Evolutionary conservation across 345 rosid species (phyloP), one percentile per base, ranked within the genome.

Genomic region (Lenwebbia sp.): DNA sequence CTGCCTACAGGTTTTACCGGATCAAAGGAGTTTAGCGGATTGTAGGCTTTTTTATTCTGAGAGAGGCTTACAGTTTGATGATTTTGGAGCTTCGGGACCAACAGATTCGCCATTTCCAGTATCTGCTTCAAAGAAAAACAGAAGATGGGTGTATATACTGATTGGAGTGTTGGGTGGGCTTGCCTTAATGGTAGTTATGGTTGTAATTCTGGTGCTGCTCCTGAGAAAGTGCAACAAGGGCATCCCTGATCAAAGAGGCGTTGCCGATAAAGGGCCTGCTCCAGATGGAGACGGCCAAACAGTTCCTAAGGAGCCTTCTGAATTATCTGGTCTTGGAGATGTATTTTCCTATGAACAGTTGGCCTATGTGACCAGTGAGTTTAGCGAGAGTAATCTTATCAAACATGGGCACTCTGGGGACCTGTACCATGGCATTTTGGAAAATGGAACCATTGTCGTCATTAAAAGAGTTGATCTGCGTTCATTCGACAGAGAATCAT

Each of bases 351-450:
- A 91, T 84, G 92, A 94, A 86, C 96, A 93, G 87, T 87, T 96
- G 84, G 86, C 91, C 57, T 92, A 60, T 70, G 94, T 95, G 52
- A 97, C 98, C 56, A 90, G 88, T 84, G 89, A 93, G 56, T 97
- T 97, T 86, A 88, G 88, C 28, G 96, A 91, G 60, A 83, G 86
- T 6, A 94, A 92, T 84, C 94, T 95, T 87, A 92, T 97, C 78
- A 96, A 95, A 90, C 91, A 90, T 86, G 99, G 99, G 70, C 95
- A 93, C 86, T 96, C 99, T 0, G 99, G 99, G 41, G 99, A 94
- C 90, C 89, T 96, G 51, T 97, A 91, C 90, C 90, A 74, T 50
- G 99, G 98, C 0, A 84, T 88, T 52, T 85, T 95, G 85, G 99
- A 92, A 85, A 92, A 86, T 82, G 96, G 96, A 78, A 88, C 89